Conservation (phyloP, 2,329 filamentous ascomycete species). For the Alternaria ventricosa region DNA sequence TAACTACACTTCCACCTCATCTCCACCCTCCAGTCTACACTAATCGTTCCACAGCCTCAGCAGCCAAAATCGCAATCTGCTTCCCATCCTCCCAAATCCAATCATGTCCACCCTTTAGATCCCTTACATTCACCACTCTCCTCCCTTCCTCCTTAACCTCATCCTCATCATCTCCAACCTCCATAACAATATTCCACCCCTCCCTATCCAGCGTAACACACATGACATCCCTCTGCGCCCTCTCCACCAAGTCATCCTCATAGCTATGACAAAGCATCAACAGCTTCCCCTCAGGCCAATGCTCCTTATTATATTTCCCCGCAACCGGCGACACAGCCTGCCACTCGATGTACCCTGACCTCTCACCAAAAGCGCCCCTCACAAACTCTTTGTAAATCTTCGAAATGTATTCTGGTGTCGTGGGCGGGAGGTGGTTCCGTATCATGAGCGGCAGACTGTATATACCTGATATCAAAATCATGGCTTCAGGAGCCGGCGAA, state of each 20-base stretch:
- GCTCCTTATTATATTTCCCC: conserved; percentile 49
- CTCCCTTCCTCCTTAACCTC: conserved; percentile 33
- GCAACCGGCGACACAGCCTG: conserved; percentile 59
- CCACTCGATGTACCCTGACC: conserved; percentile 18
- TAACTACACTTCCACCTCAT: not conserved
- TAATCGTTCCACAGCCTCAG: conserved; percentile 32
- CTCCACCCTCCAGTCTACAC: not conserved
- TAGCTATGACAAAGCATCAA: conserved; percentile 55
- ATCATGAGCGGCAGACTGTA: conserved; percentile 68
- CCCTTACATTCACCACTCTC: conserved; percentile 49
- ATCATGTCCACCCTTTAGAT: conserved; percentile 67
- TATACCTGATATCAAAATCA: conserved; percentile 70
- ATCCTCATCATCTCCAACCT: conserved; percentile 34
- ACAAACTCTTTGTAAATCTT: conserved; percentile 67
- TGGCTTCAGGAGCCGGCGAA: conserved; percentile 42
- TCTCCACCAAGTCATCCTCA: conserved; percentile 58
- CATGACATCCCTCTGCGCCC: conserved; percentile 66
- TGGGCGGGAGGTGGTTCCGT: conserved; percentile 49
- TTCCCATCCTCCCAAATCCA: conserved; percentile 67
- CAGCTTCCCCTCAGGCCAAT: conserved; percentile 48
- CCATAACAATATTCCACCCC: conserved; percentile 45
- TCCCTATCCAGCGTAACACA: conserved; percentile 55
- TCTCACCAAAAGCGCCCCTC: conserved; percentile 65
- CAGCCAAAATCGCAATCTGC: conserved; percentile 58
- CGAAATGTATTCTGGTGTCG: conserved; percentile 32